Evolutionary conservation across 768 basidiomycete species (phyloP), one percentile per base, ranked within the genome.

Genomic region (Sutorius australiensis): DNA sequence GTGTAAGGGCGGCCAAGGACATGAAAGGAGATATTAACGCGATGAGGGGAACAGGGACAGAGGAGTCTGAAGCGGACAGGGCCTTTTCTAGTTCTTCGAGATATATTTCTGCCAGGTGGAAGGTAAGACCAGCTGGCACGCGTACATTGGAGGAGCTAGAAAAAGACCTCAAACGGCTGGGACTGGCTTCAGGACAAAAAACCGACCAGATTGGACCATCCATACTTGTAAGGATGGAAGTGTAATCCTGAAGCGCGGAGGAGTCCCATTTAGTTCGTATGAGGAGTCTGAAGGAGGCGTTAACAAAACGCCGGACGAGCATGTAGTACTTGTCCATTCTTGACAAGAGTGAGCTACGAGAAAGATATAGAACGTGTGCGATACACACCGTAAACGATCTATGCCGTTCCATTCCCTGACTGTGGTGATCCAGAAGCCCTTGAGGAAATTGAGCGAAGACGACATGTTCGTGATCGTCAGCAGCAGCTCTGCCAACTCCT

Each of bases 241-340:
- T 88, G 66, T 91, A 89, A 40, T 82, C 79, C 9, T 73, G 64
- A 46, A 86, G 79, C 5, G 73, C 67, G 7, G 68, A 60, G 24
- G 67, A 59, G 7, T 85, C 80, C 95, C 95, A 99, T 42, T 79
- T 74, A 19, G 72, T 68, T 41, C 86, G 79, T 34, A 85, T 77
- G 24, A 98, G 77, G 17, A 97, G 78, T 32, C 87, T 76, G 70
- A 98, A 95, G 1, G 87, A 81, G 1, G 87, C 91, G 62, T 94
- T 89, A 49, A 90, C 77, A 64, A 92, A 98, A 58, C 87, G 80
- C 53, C 95, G 80, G 53, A 98, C 83, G 42, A 99, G 86, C 84
- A 98, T 86, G 67, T 95, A 95, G 69, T 91, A 98, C 69, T 99
- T 99, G 78, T 99, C 95, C 68, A 98, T 84, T 60, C 95, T 97